Evolutionary conservation across 768 basidiomycete species (phyloP).

Genomic region (Lactarius sanguifluus): DNA sequence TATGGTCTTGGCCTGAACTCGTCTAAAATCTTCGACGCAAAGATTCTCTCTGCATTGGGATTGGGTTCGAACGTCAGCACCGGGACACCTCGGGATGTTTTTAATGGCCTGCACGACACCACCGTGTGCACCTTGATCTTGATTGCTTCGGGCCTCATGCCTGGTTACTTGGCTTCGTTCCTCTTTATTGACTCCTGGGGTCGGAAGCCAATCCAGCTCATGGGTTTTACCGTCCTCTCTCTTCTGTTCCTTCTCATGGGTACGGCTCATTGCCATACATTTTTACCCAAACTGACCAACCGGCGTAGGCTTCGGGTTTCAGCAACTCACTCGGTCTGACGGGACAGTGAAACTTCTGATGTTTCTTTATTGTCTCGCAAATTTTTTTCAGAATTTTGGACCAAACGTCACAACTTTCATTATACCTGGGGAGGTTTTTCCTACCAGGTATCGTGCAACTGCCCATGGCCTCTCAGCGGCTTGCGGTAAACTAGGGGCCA

Average conservation of each 20-base stretch:
- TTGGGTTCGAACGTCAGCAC: conserved; percentile 51
- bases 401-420: conserved; percentile 47
- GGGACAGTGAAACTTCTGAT: conserved; percentile 37
- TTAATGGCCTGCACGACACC: conserved; percentile 58
- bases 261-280: conserved; percentile 35
- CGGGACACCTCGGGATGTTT: conserved; percentile 39
- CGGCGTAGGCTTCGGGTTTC: conserved; percentile 34
- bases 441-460: conserved; percentile 45
- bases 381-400: conserved; percentile 48
- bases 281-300: not conserved
- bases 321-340: conserved; percentile 33
- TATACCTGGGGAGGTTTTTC: conserved; percentile 47
- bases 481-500: conserved; percentile 45
- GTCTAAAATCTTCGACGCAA: conserved; percentile 67
- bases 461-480: conserved; percentile 49
- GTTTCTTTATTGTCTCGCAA: conserved; percentile 42
- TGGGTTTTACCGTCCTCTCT: conserved; percentile 71
- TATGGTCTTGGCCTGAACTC: conserved; percentile 89
- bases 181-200: conserved; percentile 76
- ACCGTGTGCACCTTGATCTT: conserved; percentile 74
- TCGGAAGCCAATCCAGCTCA: conserved; percentile 76
- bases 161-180: conserved; percentile 69
- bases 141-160: conserved; percentile 74
- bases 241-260: conserved; percentile 69
- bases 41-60: conserved; percentile 41